Base-by-base conservation (phyloP, 805 yeast genomes). In the Ogataea thermomethanolica region DNA sequence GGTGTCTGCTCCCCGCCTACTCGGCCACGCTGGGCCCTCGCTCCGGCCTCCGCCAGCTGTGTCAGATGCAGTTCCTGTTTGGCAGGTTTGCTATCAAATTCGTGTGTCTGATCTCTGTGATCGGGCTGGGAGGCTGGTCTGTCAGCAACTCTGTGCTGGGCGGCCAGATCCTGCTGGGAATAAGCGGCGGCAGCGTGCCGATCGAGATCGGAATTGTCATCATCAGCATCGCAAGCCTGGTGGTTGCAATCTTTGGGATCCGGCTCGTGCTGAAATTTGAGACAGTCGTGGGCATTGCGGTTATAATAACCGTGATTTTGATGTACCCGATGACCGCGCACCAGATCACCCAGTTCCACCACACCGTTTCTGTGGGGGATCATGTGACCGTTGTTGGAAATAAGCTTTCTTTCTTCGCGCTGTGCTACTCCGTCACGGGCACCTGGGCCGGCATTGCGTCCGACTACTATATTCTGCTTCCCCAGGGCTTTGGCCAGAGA, bases 111-210 rank as follows among this genome's bases (percentile, higher is more conserved):
- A 76, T 84, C 27, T 75, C 86, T 32, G 78, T 84, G 43, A 61
- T 84, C 30, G 95, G 95, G 35, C 82, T 83, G 11, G 59, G 85
- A 51, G 96, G 96, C n/a, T 88, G 96, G 96, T 78, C 91, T n/a
- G 81, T 88, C 25, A 89, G 87, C n/a, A 87, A 86, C 57, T 76
- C 84, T 50, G 93, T 87, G 35, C 80, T 86, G 41, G 95, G 95
- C 27, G 96, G 96, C 13, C 89, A 88, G 62, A 81, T 88, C 44
- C 61, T 88, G 34, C 70, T 78, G 7, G 73, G 83, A 29, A 67
- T 88, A 14, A 79, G 88, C 28, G 64, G 79, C 50, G 84, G 76
- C 11, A 72, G 69, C 45, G 72, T 87, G 1, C 87, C 95, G 2
- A 55, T 86, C 27, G 78, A 79, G 55, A 79, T 79, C 13, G 95